Conservation (phyloP, 345 rosid genomes). For the Citrus cavaleriei region DNA sequence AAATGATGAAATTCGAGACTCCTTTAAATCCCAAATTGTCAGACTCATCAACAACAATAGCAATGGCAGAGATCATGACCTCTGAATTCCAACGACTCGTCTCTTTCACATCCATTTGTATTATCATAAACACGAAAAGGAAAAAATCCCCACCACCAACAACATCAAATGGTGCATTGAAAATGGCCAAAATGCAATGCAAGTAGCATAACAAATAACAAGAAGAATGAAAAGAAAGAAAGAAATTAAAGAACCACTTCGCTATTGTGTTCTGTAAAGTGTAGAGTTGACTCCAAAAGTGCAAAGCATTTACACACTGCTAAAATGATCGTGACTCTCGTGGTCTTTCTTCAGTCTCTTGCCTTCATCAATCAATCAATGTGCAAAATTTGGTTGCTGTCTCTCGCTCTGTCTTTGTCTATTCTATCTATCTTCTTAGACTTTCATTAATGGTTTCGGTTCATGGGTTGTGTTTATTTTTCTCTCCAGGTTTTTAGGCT, state of each 20-base stretch:
- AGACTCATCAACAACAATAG: slow-evolving; percentile 10
- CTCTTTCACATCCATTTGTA: slow-evolving; percentile 15
- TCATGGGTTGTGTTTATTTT: not conserved
- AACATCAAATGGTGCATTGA: not conserved
- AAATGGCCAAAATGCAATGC: not conserved
- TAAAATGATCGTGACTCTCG: slow-evolving; percentile 24
- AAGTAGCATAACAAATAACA: not conserved
- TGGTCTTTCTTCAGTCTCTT: slow-evolving; percentile 23
- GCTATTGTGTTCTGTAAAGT: slow-evolving; percentile 12
- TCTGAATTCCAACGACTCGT: slow-evolving; percentile 15
- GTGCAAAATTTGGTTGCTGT: slow-evolving; percentile 13
- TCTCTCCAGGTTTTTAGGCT: not conserved
- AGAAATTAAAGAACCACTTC: not conserved
- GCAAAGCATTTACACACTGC: not conserved
- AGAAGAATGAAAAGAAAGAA: not conserved
- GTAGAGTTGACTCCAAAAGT: slow-evolving; percentile 16
- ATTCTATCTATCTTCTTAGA: not conserved
- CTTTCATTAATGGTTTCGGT: slow-evolving; percentile 1
- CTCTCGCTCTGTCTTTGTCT: not conserved
- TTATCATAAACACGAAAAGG: not conserved
- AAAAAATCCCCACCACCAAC: not conserved
- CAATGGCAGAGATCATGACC: slow-evolving; percentile 29
- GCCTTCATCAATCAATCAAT: slow-evolving; percentile 31
- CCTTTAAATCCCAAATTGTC: slow-evolving; percentile 15
- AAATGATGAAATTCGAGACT: slow-evolving; percentile 11